Base-by-base conservation (phyloP, 2,329 filamentous ascomycete genomes). In the Scytalidium sp. region DNA sequence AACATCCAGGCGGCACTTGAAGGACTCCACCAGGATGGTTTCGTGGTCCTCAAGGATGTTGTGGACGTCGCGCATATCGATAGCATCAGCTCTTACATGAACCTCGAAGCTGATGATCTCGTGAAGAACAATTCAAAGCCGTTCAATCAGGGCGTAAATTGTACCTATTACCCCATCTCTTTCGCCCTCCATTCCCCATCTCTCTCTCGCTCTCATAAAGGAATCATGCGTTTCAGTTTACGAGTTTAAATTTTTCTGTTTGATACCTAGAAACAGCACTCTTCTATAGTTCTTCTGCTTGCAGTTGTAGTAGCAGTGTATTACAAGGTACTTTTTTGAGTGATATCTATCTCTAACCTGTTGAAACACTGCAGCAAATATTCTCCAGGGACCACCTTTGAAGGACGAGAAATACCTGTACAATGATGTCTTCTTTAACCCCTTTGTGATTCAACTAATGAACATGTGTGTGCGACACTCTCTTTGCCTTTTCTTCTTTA, bases 381-480 rank as follows among this genome's bases (percentile, higher is more conserved):
- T 72, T 50, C 60, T 72, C 3, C 69, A 72, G 51, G 60, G 57
- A 10, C 67, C 69, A 8, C 70, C 68, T 5, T 48, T 71, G 13
- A 64, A 53, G 15, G 52, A 69, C 19, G 45, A 61, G 2, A 56
- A 64, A 8, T 60, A 63, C 25, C 56, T 70, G 1, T 63, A 65
- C 49, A 60, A 69, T 42, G 69, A 72, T 54, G 58, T 72, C 3
- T 72, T 70, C 53, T 72, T 71, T 59, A 72, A 72, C 51, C 60
- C 66, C 0, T 71, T 69, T 50, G 60, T 72, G 19, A 60, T 71
- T 21, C 70, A 73, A 46, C 47, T 71, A 2, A 66, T 67, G 45
- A 71, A 70, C 51, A 61, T 62, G 66, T 70, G 45, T 51, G 66
- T 61, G 17, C 36, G 22, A 7, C 40, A 3, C 17, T 46, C 11